Conservation (phyloP, 441 rosid species). For the Jatropha podagrica region DNA sequence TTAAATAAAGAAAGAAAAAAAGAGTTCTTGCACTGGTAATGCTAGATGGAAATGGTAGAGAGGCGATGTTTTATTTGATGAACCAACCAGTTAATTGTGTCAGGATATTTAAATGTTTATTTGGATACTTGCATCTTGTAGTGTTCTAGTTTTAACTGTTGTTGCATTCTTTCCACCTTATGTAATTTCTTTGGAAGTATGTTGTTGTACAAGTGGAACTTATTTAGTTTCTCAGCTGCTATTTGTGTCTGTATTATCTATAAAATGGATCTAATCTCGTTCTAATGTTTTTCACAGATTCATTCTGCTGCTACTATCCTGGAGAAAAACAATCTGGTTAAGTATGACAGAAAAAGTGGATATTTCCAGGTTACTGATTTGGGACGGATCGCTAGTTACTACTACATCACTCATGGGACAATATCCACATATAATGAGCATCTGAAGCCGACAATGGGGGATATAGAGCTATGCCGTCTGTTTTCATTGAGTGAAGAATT, state of each 20-base stretch:
- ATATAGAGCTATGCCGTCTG: conserved; percentile 82
- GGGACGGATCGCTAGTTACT: conserved; percentile 97
- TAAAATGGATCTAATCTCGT: neutral
- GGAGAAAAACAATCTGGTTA: conserved; percentile 88
- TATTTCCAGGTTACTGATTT: conserved; percentile 92
- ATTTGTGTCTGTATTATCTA: conserved; percentile 1
- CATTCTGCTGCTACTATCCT: conserved; percentile 85
- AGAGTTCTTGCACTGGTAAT: neutral
- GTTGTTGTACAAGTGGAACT: neutral
- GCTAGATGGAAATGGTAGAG: neutral
- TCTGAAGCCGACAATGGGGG: conserved; percentile 96
- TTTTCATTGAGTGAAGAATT: conserved; percentile 92
- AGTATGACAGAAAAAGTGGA: conserved; percentile 91
- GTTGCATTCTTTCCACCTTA: neutral
- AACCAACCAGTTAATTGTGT: neutral
- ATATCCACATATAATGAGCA: conserved; percentile 89
- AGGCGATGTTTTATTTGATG: neutral
- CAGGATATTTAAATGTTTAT: neutral
- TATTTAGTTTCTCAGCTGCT: neutral
- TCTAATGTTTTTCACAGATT: conserved; percentile 45
- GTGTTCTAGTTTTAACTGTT: neutral
- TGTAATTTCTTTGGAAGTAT: neutral
- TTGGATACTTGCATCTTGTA: neutral
- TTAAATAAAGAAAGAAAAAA: neutral
- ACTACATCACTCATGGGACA: conserved; percentile 89